Conservation (phyloP, 768 basidiomycete species). For the Lactarius sp. region DNA sequence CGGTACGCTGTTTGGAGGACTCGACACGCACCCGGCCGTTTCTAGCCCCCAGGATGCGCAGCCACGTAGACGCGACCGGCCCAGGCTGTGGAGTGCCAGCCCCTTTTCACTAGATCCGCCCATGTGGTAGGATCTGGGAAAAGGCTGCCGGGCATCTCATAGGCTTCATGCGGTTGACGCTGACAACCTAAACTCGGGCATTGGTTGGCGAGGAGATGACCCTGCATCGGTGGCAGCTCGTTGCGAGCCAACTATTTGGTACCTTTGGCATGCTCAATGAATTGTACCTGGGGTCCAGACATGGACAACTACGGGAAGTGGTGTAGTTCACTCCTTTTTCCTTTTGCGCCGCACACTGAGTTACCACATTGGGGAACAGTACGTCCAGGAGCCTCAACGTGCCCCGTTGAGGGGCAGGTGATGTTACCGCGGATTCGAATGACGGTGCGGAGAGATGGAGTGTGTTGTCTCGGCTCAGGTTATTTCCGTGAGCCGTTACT, state of each 20-base stretch:
- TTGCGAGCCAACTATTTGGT: not conserved
- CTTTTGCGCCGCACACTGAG: not conserved
- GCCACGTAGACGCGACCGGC: too few relatives aligned
- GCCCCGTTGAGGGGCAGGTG: not conserved
- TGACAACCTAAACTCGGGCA: too few relatives aligned
- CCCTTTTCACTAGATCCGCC: not conserved
- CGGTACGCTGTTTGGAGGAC: too few relatives aligned
- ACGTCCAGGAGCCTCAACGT: not conserved
- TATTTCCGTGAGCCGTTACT: not conserved
- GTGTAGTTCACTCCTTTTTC: not conserved
- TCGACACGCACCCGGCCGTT: too few relatives aligned
- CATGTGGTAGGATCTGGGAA: not conserved
- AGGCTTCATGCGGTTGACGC: too few relatives aligned
- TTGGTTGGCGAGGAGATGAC: too few relatives aligned
- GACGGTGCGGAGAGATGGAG: not conserved
- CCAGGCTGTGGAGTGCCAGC: not conserved
- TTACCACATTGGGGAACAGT: not conserved
- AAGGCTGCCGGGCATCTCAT: too few relatives aligned
- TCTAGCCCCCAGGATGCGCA: too few relatives aligned
- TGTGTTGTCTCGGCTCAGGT: not conserved
- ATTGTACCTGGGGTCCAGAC: not conserved
- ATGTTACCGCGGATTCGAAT: not conserved
- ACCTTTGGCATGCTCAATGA: not conserved
- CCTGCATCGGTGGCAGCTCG: too few relatives aligned
- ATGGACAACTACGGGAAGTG: not conserved